Conservation (phyloP, 2,329 filamentous ascomycete genomes). For the Sphaerulina musiva region DNA sequence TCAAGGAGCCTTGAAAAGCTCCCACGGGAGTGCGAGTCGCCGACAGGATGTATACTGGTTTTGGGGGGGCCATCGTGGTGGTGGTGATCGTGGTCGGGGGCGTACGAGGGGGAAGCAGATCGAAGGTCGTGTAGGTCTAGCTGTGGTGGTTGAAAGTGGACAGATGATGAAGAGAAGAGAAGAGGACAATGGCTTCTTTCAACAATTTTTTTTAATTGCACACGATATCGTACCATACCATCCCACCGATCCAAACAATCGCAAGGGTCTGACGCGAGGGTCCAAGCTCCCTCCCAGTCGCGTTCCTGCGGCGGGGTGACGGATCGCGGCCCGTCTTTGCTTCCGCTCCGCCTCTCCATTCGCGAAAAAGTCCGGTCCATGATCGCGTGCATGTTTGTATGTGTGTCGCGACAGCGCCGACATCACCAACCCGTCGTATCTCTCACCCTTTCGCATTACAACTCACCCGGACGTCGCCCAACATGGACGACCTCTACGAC, state of each 20-base stretch:
- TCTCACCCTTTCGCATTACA: neutral
- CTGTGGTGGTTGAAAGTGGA: too few species aligned
- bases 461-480: conserved; percentile 23
- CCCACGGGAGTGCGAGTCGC: conserved; percentile 71
- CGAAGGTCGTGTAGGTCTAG: too few species aligned
- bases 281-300: too few species aligned
- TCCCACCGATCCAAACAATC: too few species aligned
- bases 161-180: too few species aligned
- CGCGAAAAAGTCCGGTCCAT: neutral
- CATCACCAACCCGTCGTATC: neutral
- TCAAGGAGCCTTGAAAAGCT: conserved; percentile 88
- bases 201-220: too few species aligned
- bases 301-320: neutral
- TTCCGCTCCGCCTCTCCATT: neutral
- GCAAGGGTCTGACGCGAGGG: too few species aligned
- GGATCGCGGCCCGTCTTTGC: neutral
- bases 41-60: conserved; percentile 93
- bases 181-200: too few species aligned
- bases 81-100: too few species aligned
- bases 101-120: too few species aligned
- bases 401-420: conserved; percentile 3
- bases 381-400: neutral
- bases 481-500: conserved; percentile 95
- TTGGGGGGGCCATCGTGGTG: conserved; percentile 63
- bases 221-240: too few species aligned